phyloP scores from a whole-genome alignment of 345 rosid genomes.

The Nephelium lappaceum region DNA sequence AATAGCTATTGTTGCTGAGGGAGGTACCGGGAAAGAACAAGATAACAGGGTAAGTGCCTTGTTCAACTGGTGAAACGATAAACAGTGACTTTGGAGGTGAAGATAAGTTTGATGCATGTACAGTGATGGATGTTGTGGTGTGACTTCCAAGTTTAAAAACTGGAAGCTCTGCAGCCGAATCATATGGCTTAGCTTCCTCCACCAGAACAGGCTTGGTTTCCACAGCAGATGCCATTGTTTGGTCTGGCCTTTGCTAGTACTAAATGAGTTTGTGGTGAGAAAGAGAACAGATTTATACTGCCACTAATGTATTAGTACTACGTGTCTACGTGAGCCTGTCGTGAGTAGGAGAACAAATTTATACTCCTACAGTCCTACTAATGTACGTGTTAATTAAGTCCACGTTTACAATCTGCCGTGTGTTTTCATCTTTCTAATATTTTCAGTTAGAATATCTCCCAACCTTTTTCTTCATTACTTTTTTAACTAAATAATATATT shows the following conservation, averaged over 20 bases:
- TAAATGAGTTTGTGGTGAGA: background rate
- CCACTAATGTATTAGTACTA: background rate
- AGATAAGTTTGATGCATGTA: background rate
- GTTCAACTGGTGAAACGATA: conserved; percentile 28
- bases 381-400: too few relatives aligned
- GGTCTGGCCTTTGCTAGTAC: background rate
- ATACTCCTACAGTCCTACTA: background rate
- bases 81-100: conserved; percentile 36
- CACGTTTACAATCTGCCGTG: too few relatives aligned
- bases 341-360: background rate
- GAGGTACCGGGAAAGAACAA: conserved; percentile 43
- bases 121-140: background rate
- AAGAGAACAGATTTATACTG: background rate
- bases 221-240: background rate
- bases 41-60: conserved; percentile 38
- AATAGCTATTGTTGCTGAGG: conserved; percentile 29
- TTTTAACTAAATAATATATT: too few relatives aligned
- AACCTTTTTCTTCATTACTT: too few relatives aligned
- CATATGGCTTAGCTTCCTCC: background rate
- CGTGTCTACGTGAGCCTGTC: too few relatives aligned
- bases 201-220: background rate
- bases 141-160: conserved; percentile 16
- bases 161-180: background rate
- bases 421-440: too few relatives aligned
- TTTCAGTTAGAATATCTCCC: too few relatives aligned